Evolutionary conservation across 441 rosid genomes (phyloP), one percentile per base, ranked within the genome.

Genomic region (Gossypium lobatum): DNA sequence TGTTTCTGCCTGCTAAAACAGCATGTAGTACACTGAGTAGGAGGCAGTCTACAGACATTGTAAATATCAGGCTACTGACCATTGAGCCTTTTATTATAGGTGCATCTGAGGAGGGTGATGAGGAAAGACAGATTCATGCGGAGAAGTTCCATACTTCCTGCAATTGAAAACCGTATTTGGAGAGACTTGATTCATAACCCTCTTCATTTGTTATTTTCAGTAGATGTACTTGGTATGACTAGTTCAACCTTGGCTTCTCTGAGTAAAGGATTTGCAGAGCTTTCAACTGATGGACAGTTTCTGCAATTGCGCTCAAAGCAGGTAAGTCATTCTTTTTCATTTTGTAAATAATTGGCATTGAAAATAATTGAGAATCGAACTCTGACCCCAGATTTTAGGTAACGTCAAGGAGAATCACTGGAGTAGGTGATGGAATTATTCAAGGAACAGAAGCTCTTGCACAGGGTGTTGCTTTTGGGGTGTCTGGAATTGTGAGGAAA

Each of bases 391-490:
- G 39, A 83, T 34, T 25, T 63, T 88, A 96, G 99, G 97, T 91
- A 39, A 80, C 92, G 76, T 96, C 97, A 79, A 91, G 99, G 88
- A 89, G 88, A 86, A 91, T 96, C 84, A 92, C 96, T 62, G 99
- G 99, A 63, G 92, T 96, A 60, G 93, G 97, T 75, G 97, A 96
- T 83, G 99, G 96, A 78, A 80, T 96, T 76, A 80, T 96, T 79
- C 97, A 85, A 89, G 99, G 99, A 75, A 89, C 98, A 59, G 99
- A 96, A 87, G 99, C 99, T 81, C 80, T 96, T 71, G 99, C 99
- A 48, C 99, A 96, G 82, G 97, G 97, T 84, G 79, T 96, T 85
- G 99, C 98, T 81, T 96, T 96, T 80, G 99, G 97, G 79, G 91
- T 96, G 46, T 89, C 99, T 77, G 99, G 99, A 84, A 97, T 93